Evolutionary conservation across 352 stramenopile genomes (phyloP).

Genomic region (Halophytophthora polymorphica): DNA sequence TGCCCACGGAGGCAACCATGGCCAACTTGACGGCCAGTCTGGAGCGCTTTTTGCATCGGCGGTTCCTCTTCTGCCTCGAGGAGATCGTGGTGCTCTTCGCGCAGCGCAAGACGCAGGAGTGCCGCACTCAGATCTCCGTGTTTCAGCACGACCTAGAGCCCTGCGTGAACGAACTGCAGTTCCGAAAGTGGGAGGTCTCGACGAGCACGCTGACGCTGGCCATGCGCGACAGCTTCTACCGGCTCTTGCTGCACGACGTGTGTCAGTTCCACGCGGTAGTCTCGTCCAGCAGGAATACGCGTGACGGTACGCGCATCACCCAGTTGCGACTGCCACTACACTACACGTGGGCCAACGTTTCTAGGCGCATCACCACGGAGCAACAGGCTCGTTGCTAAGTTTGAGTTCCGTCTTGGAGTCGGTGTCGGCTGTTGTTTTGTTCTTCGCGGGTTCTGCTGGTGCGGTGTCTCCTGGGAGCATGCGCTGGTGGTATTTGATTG

Average conservation of each 20-base stretch:
- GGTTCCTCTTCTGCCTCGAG: slow-evolving; percentile 79
- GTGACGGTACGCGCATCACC: slow-evolving; percentile 66
- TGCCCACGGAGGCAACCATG: slow-evolving; percentile 10
- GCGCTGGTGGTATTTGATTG: slow-evolving; percentile 13
- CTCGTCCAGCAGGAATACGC: slow-evolving; percentile 63
- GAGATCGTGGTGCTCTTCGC: slow-evolving; percentile 75
- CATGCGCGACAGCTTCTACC: slow-evolving; percentile 71
- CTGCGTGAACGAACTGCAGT: slow-evolving; percentile 33
- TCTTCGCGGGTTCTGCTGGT: neutral
- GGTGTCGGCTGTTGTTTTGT: neutral
- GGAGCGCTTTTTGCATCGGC: slow-evolving; percentile 61
- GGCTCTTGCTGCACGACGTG: slow-evolving; percentile 68
- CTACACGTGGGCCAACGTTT: slow-evolving; percentile 51
- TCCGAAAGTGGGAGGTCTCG: slow-evolving; percentile 70
- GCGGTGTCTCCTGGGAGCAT: slow-evolving; percentile 12
- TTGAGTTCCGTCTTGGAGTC: neutral
- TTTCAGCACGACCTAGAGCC: slow-evolving; percentile 59
- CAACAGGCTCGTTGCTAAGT: slow-evolving; percentile 18
- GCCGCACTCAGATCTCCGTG: slow-evolving; percentile 35
- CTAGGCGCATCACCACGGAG: slow-evolving; percentile 35
- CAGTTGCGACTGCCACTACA: slow-evolving; percentile 63
- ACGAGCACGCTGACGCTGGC: slow-evolving; percentile 63
- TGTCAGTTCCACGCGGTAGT: slow-evolving; percentile 65
- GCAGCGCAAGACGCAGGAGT: slow-evolving; percentile 62
- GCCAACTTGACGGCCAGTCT: slow-evolving; percentile 36